Evolutionary conservation across 2,329 filamentous ascomycete species (phyloP), one percentile per base, ranked within the genome.

Genomic region (Colletotrichum viniferum): DNA sequence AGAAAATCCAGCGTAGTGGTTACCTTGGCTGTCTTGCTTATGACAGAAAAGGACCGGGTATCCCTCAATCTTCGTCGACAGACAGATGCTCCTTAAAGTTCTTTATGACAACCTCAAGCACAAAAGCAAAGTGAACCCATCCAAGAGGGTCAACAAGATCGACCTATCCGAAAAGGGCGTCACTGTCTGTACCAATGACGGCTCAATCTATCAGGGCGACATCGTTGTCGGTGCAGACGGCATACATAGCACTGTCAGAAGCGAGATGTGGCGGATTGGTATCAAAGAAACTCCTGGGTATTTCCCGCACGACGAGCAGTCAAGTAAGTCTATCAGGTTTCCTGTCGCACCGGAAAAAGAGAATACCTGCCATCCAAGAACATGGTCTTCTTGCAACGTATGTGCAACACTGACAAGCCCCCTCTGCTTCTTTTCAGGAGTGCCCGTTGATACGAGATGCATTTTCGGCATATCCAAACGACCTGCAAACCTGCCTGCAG

Each of bases 161-260:
- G 77, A 78, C 6, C 6, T 74, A 2, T 48, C 48, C 3, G 56
- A 74, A 3, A 56, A 71, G 63, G 7, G 56, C 12, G 78, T 85
- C 7, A 76, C 73, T 0, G 85, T 86, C 1, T 76, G 56, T 2
- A 84, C 82, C 1, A 65, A 73, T 4, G 81, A 84, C n/a, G 85
- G 85, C 13, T 69, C 75, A 4, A 38, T 71, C 0, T 83, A 81
- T 43, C 55, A 76, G 2, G 85, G 84, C 2, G 80, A 83, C 30
- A 78, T 87, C 0, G 73, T 87, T 0, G 79, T 87, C 0, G 85
- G 86, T 0, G 82, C 83, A 2, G 86, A 87, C 48, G 86, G 86
- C 2, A 81, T 87, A n/a, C 81, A 86, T 67, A 87, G 86, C 76
- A 76, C 73, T 0, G 80, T 85, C 1, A 78, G 86, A 4, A 58